Conservation (phyloP, 2,329 filamentous ascomycete species). For the Hymenotorrendiella dingleyae region DNA sequence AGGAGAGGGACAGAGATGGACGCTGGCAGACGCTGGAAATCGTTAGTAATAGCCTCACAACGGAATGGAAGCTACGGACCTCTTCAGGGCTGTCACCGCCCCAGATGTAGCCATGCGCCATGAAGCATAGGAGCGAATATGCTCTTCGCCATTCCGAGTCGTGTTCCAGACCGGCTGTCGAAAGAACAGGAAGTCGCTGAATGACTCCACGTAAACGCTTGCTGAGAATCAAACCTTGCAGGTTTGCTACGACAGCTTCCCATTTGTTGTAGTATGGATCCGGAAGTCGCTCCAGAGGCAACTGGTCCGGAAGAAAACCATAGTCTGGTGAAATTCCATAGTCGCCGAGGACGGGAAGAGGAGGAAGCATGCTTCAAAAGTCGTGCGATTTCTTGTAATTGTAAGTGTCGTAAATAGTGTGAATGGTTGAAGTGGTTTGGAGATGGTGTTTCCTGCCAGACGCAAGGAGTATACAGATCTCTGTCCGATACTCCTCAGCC, state of each 20-base stretch:
- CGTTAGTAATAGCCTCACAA: slow-evolving; percentile 13
- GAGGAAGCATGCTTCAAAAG: slow-evolving; percentile 44
- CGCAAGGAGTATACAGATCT: slow-evolving; percentile 59
- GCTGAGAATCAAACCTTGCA: slow-evolving; percentile 81
- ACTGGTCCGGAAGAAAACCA: slow-evolving; percentile 81
- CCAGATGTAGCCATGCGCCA: slow-evolving; percentile 95
- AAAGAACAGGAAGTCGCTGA: slow-evolving; percentile 75
- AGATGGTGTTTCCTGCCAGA: slow-evolving; percentile 39
- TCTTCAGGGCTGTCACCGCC: slow-evolving; percentile 79
- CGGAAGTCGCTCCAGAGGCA: slow-evolving; percentile 73
- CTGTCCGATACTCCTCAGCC: slow-evolving; percentile 59
- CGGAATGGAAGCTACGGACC: slow-evolving; percentile 34
- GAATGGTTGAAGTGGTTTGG: too few species aligned
- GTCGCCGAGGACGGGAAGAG: slow-evolving; percentile 60
- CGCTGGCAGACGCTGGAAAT: slow-evolving; percentile 56
- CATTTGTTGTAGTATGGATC: slow-evolving; percentile 93
- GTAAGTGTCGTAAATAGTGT: too few species aligned
- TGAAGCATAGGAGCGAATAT: slow-evolving; percentile 84
- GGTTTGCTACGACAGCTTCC: slow-evolving; percentile 79
- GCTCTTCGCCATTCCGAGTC: slow-evolving; percentile 91
- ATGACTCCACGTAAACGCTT: slow-evolving; percentile 75
- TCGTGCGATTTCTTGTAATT: too few species aligned
- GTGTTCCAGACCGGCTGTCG: slow-evolving; percentile 72
- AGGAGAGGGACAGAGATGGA: slow-evolving; percentile 79
- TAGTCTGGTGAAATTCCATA: slow-evolving; percentile 74